A percentile compares a stretch with the other conserved stretches of the same genome.
phyloP scores from a whole-genome alignment of 169 alveolate species.

The Cryptosporidium xiaoi region DNA sequence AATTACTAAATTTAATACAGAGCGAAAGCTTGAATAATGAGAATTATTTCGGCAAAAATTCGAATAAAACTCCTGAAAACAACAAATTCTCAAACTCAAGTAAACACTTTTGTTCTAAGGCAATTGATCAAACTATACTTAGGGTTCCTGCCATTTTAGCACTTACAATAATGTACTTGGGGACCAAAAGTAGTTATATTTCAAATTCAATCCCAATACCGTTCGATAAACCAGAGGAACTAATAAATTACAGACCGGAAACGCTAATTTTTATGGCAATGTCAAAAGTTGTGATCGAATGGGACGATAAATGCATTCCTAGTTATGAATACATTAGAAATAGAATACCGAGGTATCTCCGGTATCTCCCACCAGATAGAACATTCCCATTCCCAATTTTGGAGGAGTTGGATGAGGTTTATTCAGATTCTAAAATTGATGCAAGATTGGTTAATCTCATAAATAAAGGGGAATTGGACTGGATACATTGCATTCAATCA shows the following conservation, averaged over 20 bases:
- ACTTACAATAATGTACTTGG: constrained; percentile 44
- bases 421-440: background rate
- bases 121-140: constrained; percentile 35
- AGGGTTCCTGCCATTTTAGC: constrained; percentile 52
- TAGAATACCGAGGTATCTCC: constrained; percentile 39
- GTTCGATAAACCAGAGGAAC: constrained; percentile 37
- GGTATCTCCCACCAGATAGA: constrained; percentile 61
- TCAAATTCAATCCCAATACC: constrained; percentile 51
- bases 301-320: constrained; percentile 43
- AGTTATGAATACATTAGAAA: constrained; percentile 21
- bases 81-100: constrained; percentile 47
- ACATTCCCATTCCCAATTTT: constrained; percentile 45
- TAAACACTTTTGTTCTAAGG: constrained; percentile 44
- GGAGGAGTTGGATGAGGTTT: background rate
- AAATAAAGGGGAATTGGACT: constrained; percentile 35
- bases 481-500: constrained; percentile 72
- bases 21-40: constrained; percentile 8
- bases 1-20: background rate
- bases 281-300: constrained; percentile 59
- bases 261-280: constrained; percentile 46
- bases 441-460: constrained; percentile 9
- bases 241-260: constrained; percentile 60
- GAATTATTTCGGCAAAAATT: background rate
- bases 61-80: background rate
- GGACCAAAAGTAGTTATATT: constrained; percentile 20